Percentiles rank a stretch among this genome's conserved stretches.
Conservation (phyloP, 768 basidiomycete species). For the Cystofilobasidium capitatum region DNA sequence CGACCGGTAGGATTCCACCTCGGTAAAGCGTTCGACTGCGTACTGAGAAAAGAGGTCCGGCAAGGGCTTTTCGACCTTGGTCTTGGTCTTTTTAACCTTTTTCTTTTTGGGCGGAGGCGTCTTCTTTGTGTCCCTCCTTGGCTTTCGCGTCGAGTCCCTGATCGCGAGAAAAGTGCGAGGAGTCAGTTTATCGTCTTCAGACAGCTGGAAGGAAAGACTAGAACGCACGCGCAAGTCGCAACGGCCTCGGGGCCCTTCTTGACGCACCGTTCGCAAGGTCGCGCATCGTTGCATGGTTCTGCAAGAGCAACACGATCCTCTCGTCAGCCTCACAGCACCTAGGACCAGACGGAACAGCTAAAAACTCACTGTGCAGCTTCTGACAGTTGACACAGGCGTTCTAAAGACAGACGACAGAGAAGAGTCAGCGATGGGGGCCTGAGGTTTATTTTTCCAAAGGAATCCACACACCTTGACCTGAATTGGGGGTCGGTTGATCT, state of each 20-base stretch:
- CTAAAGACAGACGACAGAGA: too few relatives aligned
- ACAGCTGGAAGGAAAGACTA: not conserved
- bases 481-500: too few relatives aligned
- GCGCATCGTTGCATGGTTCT: not conserved
- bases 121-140: not conserved
- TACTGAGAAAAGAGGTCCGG: too few relatives aligned
- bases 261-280: not conserved
- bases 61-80: not conserved
- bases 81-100: not conserved
- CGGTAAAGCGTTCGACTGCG: too few relatives aligned
- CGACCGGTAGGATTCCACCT: too few relatives aligned
- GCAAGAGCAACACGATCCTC: not conserved
- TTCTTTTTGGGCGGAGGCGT: not conserved
- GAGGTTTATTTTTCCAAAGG: too few relatives aligned
- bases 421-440: too few relatives aligned
- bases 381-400: not conserved
- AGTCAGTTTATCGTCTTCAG: too few relatives aligned
- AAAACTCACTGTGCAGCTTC: not conserved
- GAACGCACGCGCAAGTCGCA: not conserved
- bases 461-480: not conserved
- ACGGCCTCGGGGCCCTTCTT: not conserved
- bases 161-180: not conserved
- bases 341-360: too few relatives aligned
- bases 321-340: not conserved
- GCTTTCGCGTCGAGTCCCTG: not conserved